Conservation (phyloP, 2,329 filamentous ascomycete species). For the Alternaria sp. region DNA sequence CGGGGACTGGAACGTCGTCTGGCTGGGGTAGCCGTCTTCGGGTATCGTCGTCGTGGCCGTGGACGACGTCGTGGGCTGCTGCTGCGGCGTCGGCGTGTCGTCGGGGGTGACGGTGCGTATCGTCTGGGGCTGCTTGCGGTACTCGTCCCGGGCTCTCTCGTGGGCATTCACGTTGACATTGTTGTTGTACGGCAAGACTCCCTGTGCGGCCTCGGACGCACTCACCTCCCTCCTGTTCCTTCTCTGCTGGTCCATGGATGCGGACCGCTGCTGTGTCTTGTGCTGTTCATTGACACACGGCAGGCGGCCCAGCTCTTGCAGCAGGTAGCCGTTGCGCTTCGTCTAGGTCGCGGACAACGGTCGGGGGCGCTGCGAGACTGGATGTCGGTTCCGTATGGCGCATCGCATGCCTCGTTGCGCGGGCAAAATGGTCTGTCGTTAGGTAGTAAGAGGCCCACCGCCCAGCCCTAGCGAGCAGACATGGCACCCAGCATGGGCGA, state of each 20-base stretch:
- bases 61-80: background rate
- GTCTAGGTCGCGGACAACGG: slow-evolving; percentile 13
- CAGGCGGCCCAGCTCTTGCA: slow-evolving; percentile 23
- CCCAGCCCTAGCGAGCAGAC: slow-evolving; percentile 12
- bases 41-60: slow-evolving; percentile 25
- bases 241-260: slow-evolving; percentile 40
- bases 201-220: slow-evolving; percentile 26
- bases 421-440: slow-evolving; percentile 14
- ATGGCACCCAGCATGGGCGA: slow-evolving; percentile 1
- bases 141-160: slow-evolving; percentile 33
- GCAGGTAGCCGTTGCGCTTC: slow-evolving; percentile 20
- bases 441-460: slow-evolving; percentile 16
- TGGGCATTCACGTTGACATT: background rate
- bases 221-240: slow-evolving; percentile 38
- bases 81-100: slow-evolving; percentile 20
- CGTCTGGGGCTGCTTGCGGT: slow-evolving; percentile 34
- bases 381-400: slow-evolving; percentile 24
- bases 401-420: slow-evolving; percentile 31
- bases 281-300: slow-evolving; percentile 24
- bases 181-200: background rate
- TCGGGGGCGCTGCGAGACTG: slow-evolving; percentile 21
- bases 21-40: slow-evolving; percentile 21
- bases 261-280: slow-evolving; percentile 24
- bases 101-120: slow-evolving; percentile 75
- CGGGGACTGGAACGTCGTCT: slow-evolving; percentile 32